Conservation (phyloP, 176 grass and related monocot species). For the Oryza nivara region DNA sequence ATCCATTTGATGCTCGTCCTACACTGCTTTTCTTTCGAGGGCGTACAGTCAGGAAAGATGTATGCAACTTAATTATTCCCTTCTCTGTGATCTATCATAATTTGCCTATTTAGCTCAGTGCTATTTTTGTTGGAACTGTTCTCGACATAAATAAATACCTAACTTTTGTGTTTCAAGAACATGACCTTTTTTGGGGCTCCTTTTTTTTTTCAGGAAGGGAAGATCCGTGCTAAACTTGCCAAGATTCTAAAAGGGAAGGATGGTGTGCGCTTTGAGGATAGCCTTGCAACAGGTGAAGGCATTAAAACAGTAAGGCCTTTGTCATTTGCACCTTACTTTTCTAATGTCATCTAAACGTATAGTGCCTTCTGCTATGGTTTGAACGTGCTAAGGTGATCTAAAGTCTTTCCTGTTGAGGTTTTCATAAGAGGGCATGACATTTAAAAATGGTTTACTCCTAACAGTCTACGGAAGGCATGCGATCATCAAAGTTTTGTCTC, state of each 20-base stretch:
- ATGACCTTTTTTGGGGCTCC: not conserved
- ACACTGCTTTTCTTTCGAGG: slow-evolving; percentile 97
- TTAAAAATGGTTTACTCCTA: slow-evolving; percentile 38
- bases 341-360: not conserved
- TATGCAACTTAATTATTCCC: slow-evolving; percentile 48
- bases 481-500: slow-evolving; percentile 85
- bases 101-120: slow-evolving; percentile 8
- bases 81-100: slow-evolving; percentile 21
- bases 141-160: not conserved
- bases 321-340: not conserved
- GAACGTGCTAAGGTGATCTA: not conserved
- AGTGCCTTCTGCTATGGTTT: not conserved
- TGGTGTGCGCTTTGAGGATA: slow-evolving; percentile 87
- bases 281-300: slow-evolving; percentile 80
- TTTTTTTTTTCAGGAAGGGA: slow-evolving; percentile 70
- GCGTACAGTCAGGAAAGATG: slow-evolving; percentile 94
- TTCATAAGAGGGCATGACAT: slow-evolving; percentile 24
- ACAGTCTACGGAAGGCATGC: slow-evolving; percentile 82
- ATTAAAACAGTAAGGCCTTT: slow-evolving; percentile 74
- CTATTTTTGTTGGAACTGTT: slow-evolving; percentile 2
- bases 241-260: slow-evolving; percentile 83
- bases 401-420: slow-evolving; percentile 6
- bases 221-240: slow-evolving; percentile 71
- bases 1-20: slow-evolving; percentile 75
- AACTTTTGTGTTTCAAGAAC: not conserved